Percentiles rank a stretch among this genome's conserved stretches.
Evolutionary conservation across 2,329 filamentous ascomycete species (phyloP).

Genomic region (Aspergillus unguis): DNA sequence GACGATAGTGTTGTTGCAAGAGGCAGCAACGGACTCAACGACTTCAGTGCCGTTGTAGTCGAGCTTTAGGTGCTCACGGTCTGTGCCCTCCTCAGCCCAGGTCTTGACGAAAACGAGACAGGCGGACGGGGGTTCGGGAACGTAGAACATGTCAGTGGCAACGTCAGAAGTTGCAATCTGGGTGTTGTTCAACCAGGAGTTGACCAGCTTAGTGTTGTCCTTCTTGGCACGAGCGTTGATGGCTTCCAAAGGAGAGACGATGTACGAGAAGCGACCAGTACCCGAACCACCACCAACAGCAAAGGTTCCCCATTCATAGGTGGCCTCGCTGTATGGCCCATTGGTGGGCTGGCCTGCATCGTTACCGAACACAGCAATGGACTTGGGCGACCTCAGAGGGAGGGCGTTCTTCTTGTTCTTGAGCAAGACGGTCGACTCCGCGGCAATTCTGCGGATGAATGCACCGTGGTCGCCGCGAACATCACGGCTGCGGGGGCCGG

Average conservation of each 20-base stretch:
- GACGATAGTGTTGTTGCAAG: conserved; percentile 79
- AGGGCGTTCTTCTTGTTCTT: conserved; percentile 51
- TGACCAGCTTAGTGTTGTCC: conserved; percentile 21
- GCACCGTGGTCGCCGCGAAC: conserved; percentile 67
- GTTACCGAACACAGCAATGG: conserved; percentile 51
- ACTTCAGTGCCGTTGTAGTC: conserved; percentile 78
- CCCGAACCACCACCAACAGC: conserved; percentile 20
- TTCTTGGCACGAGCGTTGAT: conserved; percentile 24
- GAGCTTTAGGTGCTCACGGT: conserved; percentile 54
- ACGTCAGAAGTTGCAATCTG: conserved; percentile 10
- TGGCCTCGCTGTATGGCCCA: conserved; percentile 11
- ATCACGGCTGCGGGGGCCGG: conserved; percentile 38
- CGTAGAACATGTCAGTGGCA: conserved; percentile 21
- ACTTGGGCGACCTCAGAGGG: conserved; percentile 48
- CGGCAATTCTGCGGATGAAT: conserved; percentile 69
- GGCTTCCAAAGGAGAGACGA: conserved; percentile 29
- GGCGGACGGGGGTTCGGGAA: conserved; percentile 34
- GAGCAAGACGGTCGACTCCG: conserved; percentile 71
- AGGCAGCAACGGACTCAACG: conserved; percentile 68
- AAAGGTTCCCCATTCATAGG: conserved; percentile 18
- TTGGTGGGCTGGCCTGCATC: conserved; percentile 41
- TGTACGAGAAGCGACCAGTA: conserved; percentile 21
- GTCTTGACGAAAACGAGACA: conserved; percentile 79
- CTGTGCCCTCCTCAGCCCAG: conserved; percentile 76
- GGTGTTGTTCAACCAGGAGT: conserved; percentile 22